These are phyloP conservation scores for Aspergillus baeticus DNA, from an alignment of 495 filamentous ascomycete species.

Conservation along the genomic window DNA sequence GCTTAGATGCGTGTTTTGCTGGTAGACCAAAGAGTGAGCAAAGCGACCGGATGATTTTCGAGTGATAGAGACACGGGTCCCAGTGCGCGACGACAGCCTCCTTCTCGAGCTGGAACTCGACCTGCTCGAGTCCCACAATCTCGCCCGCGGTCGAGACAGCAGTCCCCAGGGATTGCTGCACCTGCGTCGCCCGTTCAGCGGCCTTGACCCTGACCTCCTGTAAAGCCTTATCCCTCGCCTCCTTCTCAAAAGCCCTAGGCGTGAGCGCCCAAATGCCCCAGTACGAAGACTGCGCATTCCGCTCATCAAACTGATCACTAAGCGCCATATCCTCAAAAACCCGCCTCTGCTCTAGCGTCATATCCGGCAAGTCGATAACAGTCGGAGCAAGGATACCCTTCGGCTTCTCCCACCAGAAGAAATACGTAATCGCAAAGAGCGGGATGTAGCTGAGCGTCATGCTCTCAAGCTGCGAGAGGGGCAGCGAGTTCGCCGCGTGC, in stretches of 20 bases:
- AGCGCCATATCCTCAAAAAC: constrained; percentile 21
- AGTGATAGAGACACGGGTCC: constrained; percentile 4
- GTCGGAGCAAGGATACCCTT: constrained; percentile 30
- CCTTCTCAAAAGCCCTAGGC: constrained; percentile 9
- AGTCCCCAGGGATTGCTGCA: too few species aligned
- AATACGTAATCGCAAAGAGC: constrained; percentile 31
- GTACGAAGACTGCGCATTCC: constrained; percentile 7
- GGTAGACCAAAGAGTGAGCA: constrained; percentile 7
- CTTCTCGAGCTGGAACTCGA: not conserved
- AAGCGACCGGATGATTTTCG: not conserved
- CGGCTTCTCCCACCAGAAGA: constrained; percentile 40
- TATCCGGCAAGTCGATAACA: constrained; percentile 29
- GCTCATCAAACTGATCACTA: constrained; percentile 26
- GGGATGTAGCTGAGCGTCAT: constrained; percentile 39
- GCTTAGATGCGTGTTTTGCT: too few species aligned
- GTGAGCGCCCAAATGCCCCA: constrained; percentile 9
- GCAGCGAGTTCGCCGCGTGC: constrained; percentile 26
- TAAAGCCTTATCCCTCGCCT: not conserved
- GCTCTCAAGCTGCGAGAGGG: constrained; percentile 32
- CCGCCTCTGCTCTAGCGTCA: constrained; percentile 21
- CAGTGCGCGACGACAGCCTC: constrained; percentile 2
- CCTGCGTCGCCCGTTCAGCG: too few species aligned
- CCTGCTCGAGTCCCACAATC: not conserved
- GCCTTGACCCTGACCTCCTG: not conserved
- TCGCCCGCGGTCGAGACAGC: too few species aligned